phyloP scores from a whole-genome alignment of 192 early-diverging fungal genomes.

The Mortierella alpina region DNA sequence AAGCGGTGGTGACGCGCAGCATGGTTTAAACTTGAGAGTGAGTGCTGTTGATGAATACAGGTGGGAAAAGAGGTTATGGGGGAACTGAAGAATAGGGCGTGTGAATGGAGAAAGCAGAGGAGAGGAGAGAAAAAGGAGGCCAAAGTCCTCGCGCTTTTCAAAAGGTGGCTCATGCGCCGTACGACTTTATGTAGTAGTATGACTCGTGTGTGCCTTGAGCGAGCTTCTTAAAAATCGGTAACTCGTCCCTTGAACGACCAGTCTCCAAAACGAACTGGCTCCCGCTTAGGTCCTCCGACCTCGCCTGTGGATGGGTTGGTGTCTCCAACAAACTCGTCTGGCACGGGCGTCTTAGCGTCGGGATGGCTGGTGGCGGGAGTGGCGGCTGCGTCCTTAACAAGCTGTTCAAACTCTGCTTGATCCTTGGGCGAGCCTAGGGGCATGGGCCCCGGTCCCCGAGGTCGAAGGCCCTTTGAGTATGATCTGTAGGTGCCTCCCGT shows the following conservation, averaged over 20 bases:
- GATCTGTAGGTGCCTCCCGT: not conserved
- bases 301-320: constrained; percentile 84
- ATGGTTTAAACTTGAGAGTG: too few relatives aligned
- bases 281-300: constrained; percentile 82
- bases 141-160: not conserved
- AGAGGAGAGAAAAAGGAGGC: too few relatives aligned
- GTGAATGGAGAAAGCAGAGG: too few relatives aligned
- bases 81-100: too few relatives aligned
- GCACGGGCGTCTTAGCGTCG: constrained; percentile 59
- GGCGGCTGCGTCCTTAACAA: constrained; percentile 62
- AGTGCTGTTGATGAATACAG: too few relatives aligned
- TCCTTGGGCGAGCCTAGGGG: constrained; percentile 74
- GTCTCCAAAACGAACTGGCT: constrained; percentile 85
- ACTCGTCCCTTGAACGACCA: constrained; percentile 78
- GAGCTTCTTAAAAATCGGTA: constrained; percentile 64
- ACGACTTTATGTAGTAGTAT: too few relatives aligned
- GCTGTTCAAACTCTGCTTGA: constrained; percentile 79
- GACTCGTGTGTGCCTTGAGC: not conserved
- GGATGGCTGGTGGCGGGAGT: constrained; percentile 53
- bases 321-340: constrained; percentile 76
- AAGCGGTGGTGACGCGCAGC: too few relatives aligned
- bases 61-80: too few relatives aligned
- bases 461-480: constrained; percentile 30
- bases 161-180: not conserved
- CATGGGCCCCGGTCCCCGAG: constrained; percentile 67